Base-by-base conservation (phyloP, 1,284 basidiomycete species). In the Heliocybe sulcata region DNA sequence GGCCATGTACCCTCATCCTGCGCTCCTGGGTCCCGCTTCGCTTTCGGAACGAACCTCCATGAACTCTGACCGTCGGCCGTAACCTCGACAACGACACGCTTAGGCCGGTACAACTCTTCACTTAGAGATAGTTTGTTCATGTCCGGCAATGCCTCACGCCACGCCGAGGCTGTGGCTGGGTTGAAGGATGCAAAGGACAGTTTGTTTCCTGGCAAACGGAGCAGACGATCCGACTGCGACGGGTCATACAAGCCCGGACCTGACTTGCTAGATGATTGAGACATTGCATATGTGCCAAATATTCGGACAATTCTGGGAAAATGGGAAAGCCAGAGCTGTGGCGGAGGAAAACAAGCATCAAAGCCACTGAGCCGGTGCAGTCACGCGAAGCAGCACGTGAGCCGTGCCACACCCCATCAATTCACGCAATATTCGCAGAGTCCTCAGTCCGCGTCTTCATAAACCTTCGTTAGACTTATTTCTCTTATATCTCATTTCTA, bases 31-130 rank as follows among this genome's bases (percentile, higher is more conserved):
- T 80, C 81, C 54, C 72, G 68, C 49, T 72, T 75, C 6, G 88
- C 87, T 49, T 75, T 79, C 26, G 88, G 87, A 12, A 90, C 85
- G 67, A 86, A 90, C 48, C 88, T 75, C 87, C 87, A 90, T 56
- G 74, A 76, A 53, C 71, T 76, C 29, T 72, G 69, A 10, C 80
- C 81, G 23, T 72, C 72, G 0, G 78, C 72, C 2, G 75, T 68
- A 2, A 74, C 80, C 69, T 90, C 87, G 42, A 89, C 72, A 1
- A 90, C 85, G 61, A 90, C 73, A 51, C 87, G 84, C 66, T 83
- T 85, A 1, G 83, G 79, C 1, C 79, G 74, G 51, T 74, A 75
- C 1, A 75, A 68, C 49, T 79, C 75, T 20, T 79, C 76, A 25
- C 76, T 68, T 6, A 77, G 61, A 12, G 72, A 73, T 35, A 77